Evolutionary conservation across 176 grass and related monocot species (phyloP), one percentile per base, ranked within the genome.

Genomic region (Oryza officinalis): DNA sequence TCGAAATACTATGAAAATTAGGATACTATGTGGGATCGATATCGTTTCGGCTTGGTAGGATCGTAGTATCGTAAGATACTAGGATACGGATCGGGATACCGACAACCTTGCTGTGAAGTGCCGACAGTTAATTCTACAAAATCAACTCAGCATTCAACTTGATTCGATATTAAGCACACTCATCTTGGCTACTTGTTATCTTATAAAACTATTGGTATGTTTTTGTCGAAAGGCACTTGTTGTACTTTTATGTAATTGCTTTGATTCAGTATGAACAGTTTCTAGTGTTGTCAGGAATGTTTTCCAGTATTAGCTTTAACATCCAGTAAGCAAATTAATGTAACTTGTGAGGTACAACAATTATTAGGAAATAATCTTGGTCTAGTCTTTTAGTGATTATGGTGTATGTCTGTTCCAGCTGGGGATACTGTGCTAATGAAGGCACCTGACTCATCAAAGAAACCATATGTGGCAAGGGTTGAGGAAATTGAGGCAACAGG

Each of bases 391-490:
- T 50, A 2, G 27, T 86, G 63, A 89, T 82, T 63, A 40, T 63
- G 8, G 27, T 6, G 25, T 57, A 67, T 76, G 65, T 88, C 68
- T 27, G 7, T 54, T 85, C 8, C 94, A 97, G 94, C 91, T 80
- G 86, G 86, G 3, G 94, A 97, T 63, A 86, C 86, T 49, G 94
- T 97, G 66, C 70, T 97, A 33, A 94, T 97, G 91, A 88, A 63
- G 35, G 68, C 91, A 27, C 69, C 67, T 32, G 94, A 97, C 77
- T 4, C 89, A 35, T 91, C 85, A 23, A 91, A 93, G 32, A 75
- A 81, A 31, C 94, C 91, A 2, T 97, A 97, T 75, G 94, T 97
- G 71, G 89, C 94, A 69, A 94, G 74, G 45, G 74, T 97, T n/a
- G 94, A 97, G 75, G 68, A 77, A 60, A 97, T 97, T 71, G 89